Evolutionary conservation across 148 eudicot species (phyloP), one percentile per base, ranked within the genome.

Genomic region (Agrostemma githago): DNA sequence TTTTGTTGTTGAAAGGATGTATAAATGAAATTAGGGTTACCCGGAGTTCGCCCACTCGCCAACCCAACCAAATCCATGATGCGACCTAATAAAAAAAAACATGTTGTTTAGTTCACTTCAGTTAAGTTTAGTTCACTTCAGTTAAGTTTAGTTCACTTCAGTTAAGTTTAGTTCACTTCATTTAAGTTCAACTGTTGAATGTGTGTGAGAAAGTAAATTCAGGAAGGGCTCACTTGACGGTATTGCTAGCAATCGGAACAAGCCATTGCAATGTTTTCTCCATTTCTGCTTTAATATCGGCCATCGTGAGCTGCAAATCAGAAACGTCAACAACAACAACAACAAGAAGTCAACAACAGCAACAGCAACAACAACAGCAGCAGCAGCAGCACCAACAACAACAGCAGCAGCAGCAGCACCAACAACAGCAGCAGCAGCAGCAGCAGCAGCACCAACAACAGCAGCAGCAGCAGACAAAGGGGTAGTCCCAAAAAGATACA

Each of bases 11-110:
- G 11, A 59, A 12, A 63, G 51, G n/a, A 68, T 66, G 51, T 66
- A 51, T 59, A 66, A 21, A 11, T 37, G 66, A 72, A 73, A 54
- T 38, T 68, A n/a, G 80, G 81, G 51, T 89, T 79, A 92, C 98
- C 96, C 89, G 0, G 90, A 84, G 79, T 84, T 88, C 39, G 88
- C 98, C 98, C 97, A 94, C 83, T 94, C 98, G 77, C 98, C 98
- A 79, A 93, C 98, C 98, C 98, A 93, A 62, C 98, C 98, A 76
- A 93, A 93, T 60, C 98, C 98, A 61, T 94, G 98, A 86, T 89
- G 97, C 60, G 85, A 89, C 83, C 98, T 94, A 77, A 21, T 17
- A 51, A 5, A 3, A 37, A 74, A 6, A 57, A 15, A 3, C 34
- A 26, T 26, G 34, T 26, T 26, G 34, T 26, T 26, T 1, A 26